Conservation (phyloP, 1,139 yeast genomes). For the Blastobotrys petasosporus region DNA sequence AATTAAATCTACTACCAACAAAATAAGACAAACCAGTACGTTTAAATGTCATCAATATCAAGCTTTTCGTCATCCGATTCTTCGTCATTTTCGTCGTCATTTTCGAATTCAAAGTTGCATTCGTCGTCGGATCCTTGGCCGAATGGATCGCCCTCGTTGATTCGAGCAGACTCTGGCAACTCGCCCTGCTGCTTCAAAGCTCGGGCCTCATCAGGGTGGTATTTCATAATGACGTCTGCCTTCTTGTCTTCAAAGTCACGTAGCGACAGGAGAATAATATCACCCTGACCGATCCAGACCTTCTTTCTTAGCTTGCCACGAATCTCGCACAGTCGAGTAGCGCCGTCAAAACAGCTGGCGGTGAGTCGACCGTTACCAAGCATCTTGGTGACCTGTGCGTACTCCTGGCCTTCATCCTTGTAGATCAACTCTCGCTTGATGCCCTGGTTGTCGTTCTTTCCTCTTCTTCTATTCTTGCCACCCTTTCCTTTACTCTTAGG, state of each 20-base stretch:
- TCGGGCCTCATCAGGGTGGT: conserved; percentile 97
- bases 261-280: conserved; percentile 86
- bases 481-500: conserved; percentile 53
- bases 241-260: conserved; percentile 99
- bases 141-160: conserved; percentile 95
- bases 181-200: conserved; percentile 94
- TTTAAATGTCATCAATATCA: conserved; percentile 74
- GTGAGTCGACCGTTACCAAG: conserved; percentile 97
- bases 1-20: neutral
- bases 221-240: conserved; percentile 96
- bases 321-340: conserved; percentile 91
- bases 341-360: conserved; percentile 91
- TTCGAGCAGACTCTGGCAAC: conserved; percentile 89
- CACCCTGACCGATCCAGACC: conserved; percentile 99
- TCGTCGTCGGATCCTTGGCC: conserved; percentile 97
- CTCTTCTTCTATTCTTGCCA: conserved; percentile 90
- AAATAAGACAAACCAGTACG: neutral
- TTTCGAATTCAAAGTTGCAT: conserved; percentile 97
- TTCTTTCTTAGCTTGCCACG: conserved; percentile 99
- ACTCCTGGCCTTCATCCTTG: conserved; percentile 96
- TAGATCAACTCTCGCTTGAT: conserved; percentile 90
- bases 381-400: conserved; percentile 97
- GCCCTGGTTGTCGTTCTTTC: conserved; percentile 88
- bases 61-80: conserved; percentile 69
- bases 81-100: conserved; percentile 75